Evolutionary conservation across 2,329 filamentous ascomycete species (phyloP).

Genomic region (Neoscytalidium dimidiatum): DNA sequence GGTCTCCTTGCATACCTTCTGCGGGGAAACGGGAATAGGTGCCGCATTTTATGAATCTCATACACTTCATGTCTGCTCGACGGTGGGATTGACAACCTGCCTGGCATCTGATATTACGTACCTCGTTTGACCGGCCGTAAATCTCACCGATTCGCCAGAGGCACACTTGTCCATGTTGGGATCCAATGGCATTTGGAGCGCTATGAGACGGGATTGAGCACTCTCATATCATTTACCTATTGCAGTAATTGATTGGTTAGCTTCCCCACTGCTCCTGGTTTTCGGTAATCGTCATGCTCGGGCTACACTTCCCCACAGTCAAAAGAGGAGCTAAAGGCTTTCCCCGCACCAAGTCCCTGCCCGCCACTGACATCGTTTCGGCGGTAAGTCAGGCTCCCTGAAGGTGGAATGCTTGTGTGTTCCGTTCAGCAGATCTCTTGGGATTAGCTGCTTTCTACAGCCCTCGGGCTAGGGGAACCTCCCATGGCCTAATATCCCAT

Average conservation of each 20-base stretch:
- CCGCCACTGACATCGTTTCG: neutral
- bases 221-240: neutral
- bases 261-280: neutral
- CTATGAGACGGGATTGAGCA: neutral
- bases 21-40: too few relatives aligned
- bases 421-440: neutral
- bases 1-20: too few relatives aligned
- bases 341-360: neutral
- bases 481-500: neutral
- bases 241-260: neutral
- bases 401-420: neutral
- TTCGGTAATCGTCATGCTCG: neutral
- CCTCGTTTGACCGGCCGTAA: too few relatives aligned
- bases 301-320: neutral
- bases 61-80: too few relatives aligned
- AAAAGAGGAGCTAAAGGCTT: neutral
- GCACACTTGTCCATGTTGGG: neutral
- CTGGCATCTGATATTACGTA: too few relatives aligned
- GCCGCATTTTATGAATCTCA: too few relatives aligned
- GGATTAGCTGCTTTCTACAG: too few relatives aligned
- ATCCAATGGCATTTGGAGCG: neutral
- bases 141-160: too few relatives aligned
- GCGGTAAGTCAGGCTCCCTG: neutral
- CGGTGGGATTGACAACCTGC: too few relatives aligned
- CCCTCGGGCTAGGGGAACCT: neutral